Evolutionary conservation across 2,329 filamentous ascomycete genomes (phyloP), one percentile per base, ranked within the genome.

Genomic region (Uncinocarpus reesii): DNA sequence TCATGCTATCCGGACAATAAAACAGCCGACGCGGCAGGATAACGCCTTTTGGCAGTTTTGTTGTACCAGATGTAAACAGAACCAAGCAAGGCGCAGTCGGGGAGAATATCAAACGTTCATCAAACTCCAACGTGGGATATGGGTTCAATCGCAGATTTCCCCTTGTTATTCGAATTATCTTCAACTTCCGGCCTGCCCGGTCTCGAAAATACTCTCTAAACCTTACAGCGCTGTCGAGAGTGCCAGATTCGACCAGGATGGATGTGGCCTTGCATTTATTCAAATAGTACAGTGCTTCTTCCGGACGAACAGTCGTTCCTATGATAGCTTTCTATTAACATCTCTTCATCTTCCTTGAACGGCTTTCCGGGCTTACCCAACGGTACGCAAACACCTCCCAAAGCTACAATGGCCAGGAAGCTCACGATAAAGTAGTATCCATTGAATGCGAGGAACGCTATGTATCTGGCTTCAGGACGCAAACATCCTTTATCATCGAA

Each of bases 381-480:
- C 4, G 70, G 71, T 6, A 73, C 71, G 3, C 66, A 65, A n/a
- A 69, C 70, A 4, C 67, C 71, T n/a, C 71, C 71, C 1, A 71
- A 50, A 8, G 71, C 69, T 28, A 71, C 58, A 13, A 71, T 60
- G 3, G 71, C 65, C 18, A 73, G 60, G 54, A 72, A 68, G 3
- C 67, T 70, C 5, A 73, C 67, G 3, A 68, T 63, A 53, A 68
- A 74, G 48, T 73, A 70, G 53, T 73, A 73, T 3, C 70, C 67
- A 6, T 69, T 68, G 3, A 65, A 61, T 13, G 65, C 69, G 20
- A 74, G 58, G 2, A 73, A 59, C 26, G 65, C 67, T 28, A 73
- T 65, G 50, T 50, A 53, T 7, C 50, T 47, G 23, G 50, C 47
- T 28, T 56, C 48, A 31, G 53, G 49, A 32, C 42, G 28, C 68